Base-by-base conservation (phyloP, 768 basidiomycete genomes). In the Mycena sanguinolenta region DNA sequence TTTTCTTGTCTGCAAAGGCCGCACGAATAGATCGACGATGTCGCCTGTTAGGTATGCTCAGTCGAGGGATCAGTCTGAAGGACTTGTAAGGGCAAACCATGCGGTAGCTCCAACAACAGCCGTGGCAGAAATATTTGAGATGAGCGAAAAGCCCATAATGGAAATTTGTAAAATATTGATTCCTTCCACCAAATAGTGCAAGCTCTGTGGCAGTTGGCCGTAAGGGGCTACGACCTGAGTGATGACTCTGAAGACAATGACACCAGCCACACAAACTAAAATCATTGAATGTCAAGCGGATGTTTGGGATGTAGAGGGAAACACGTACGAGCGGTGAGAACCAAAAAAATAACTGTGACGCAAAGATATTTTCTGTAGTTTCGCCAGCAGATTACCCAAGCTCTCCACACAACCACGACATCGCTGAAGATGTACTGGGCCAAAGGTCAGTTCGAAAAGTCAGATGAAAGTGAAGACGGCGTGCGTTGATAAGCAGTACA, bases 111-210 rank as follows among this genome's bases (percentile, higher is more conserved):
- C 58, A 3, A 75, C 61, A 21, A 69, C 67, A 21, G 38, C 50
- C 2, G 73, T 76, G 3, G 75, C 72, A 19, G 66, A 27, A 1
- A 73, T 13, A 34, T 74, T 74, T 4, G 70, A 75, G 16, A 72
- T 3, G 4, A 76, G 32, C 0, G 75, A 76, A 28, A 68, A 28
- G 13, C 34, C 53, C 10, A 74, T 23, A 17, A 23, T 66, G 1
- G 55, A 12, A 4, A 72, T 60, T n/a, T 76, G 75, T 3, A 67
- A 53, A 21, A 63, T 32, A 27, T 75, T 23, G 50, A 73, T 70
- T 14, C 60, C 70, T 21, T 27, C 28, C 19, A 2, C 16, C 4
- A 75, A 16, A 21, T 42, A 46, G 27, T 39, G 63, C n/a, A n/a
- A n/a, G 57, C 44, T 4, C 13, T n/a, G 38, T 0, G 67, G 62